These are phyloP conservation scores for Plectranthus barbatus DNA, from an alignment of 257 asterid species.

Conservation along the genomic window DNA sequence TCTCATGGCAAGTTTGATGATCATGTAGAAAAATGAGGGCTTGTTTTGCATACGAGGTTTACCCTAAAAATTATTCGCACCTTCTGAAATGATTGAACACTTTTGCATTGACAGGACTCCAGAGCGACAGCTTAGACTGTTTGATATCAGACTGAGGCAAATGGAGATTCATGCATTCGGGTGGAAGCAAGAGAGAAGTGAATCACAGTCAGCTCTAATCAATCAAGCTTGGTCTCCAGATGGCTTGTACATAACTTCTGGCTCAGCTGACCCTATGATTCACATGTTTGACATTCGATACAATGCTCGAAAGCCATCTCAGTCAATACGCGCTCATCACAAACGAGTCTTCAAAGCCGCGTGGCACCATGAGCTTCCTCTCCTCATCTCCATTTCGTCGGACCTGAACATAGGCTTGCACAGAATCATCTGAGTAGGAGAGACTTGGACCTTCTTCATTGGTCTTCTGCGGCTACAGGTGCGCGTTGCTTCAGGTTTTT, in stretches of 20 bases:
- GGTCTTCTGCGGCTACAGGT: neutral
- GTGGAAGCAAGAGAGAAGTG: constrained; percentile 90
- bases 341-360: constrained; percentile 90
- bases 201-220: constrained; percentile 80
- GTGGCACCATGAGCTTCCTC: constrained; percentile 76
- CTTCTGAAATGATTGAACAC: neutral
- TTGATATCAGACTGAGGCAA: constrained; percentile 54
- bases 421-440: constrained; percentile 19
- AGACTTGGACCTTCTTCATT: neutral
- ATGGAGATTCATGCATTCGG: constrained; percentile 63
- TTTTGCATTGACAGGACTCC: constrained; percentile 42
- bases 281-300: constrained; percentile 82
- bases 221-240: constrained; percentile 94
- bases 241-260: constrained; percentile 71
- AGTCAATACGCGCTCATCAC: constrained; percentile 72
- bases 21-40: no score
- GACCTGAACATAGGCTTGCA: constrained; percentile 81
- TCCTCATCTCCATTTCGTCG: constrained; percentile 82
- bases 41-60: no score
- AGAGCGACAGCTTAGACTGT: constrained; percentile 69
- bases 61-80: no score
- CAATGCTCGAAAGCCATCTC: constrained; percentile 52
- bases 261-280: constrained; percentile 78
- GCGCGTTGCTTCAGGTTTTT: neutral
- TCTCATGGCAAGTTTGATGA: no score